Conservation (phyloP, 176 grass and related monocot species). For the Eleusine indica region DNA sequence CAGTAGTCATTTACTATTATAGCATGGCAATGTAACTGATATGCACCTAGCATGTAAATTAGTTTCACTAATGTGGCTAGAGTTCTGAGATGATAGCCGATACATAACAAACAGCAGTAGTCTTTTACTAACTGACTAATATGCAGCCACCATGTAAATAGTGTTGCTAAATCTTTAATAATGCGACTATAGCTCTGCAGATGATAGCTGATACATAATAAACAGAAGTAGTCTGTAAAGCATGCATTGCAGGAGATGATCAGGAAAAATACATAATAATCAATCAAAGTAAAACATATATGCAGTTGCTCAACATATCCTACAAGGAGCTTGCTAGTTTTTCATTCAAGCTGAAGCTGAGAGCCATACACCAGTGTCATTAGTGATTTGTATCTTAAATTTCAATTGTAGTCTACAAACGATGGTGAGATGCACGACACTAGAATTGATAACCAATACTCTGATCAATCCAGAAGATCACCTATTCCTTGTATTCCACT, state of each 20-base stretch:
- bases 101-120: too few species aligned
- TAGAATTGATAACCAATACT: too few species aligned
- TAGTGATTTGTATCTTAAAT: too few species aligned
- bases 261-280: neutral
- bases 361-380: too few species aligned
- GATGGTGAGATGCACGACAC: too few species aligned
- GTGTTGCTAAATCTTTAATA: neutral
- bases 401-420: neutral
- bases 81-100: too few species aligned
- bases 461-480: too few species aligned
- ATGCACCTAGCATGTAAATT: neutral
- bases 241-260: neutral
- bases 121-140: neutral
- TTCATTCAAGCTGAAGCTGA: neutral
- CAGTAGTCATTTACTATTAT: neutral
- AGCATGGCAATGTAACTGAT: neutral
- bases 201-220: neutral
- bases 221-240: neutral
- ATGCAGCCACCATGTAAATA: neutral
- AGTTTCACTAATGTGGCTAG: too few species aligned
- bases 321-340: neutral
- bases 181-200: neutral
- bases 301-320: neutral
- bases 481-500: too few species aligned
- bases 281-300: neutral